Base-by-base conservation (phyloP, 2,329 filamentous ascomycete genomes). In the Helotiales sp. region DNA sequence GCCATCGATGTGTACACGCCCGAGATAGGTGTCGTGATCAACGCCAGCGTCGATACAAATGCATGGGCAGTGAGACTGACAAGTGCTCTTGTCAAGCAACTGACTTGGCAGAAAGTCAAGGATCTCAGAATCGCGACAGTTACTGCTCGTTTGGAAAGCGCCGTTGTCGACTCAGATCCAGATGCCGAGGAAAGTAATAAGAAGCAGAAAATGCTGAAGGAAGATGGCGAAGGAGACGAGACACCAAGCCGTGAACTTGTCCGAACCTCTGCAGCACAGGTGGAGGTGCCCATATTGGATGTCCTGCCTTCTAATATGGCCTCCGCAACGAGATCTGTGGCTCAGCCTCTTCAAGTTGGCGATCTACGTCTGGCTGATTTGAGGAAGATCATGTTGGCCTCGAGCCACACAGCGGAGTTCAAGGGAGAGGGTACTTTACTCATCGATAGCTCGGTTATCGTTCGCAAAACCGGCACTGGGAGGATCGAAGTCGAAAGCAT, bases 1-100 rank as follows among this genome's bases (percentile, higher is more conserved):
- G 85, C 71, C 4, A 66, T 88, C 40, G 89, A 94, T 70, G 92
- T 99, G 5, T 95, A 95, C 77, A 93, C 93, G 0, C 96, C 96
- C 0, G 79, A 82, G 10, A 83, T 92, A n/a, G 93, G 93, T 26
- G 83, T 86, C 37, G 82, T 85, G 15, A 85, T 99, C 49, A 90
- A 99, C 78, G 96, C 95, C 13, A 97, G 94, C 75, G 95, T 98
- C 49, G 96, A 99, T 77, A 98, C 95, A 5, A 97, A 98, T 77
- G 94, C 96, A 3, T 99, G 96, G 96, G 90, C 92, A 26, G 92
- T 99, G 68, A 97, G 94, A 79, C 85, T 99, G 20, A 93, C 93
- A 58, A 92, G 95, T 72, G 83, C 87, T 52, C 87, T 99, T 22
- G 91, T 97, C 67, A 93, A 93, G 79, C 91, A 91, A 73, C 85